phyloP scores from a whole-genome alignment of 352 stramenopile genomes.

The Phytophthora pluvialis region DNA sequence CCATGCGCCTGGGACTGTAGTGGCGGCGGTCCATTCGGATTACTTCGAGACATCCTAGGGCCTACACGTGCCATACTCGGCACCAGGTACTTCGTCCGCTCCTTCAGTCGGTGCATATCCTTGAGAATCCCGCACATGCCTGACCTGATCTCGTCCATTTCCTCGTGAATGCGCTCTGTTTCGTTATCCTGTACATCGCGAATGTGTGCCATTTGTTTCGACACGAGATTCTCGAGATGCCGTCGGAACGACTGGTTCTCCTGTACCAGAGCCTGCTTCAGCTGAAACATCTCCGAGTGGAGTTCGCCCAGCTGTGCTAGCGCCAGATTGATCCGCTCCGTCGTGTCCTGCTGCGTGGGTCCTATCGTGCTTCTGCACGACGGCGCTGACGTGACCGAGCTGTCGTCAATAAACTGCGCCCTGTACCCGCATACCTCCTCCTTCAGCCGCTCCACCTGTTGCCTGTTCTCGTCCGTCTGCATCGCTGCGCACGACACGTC shows the following conservation, averaged over 20 bases:
- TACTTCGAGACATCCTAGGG: conserved; percentile 23
- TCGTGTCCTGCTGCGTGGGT: conserved; percentile 23
- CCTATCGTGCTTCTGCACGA: conserved; percentile 7
- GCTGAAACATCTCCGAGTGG: conserved; percentile 56
- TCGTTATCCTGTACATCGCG: conserved; percentile 61
- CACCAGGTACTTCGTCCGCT: conserved; percentile 72
- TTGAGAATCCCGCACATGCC: conserved; percentile 71
- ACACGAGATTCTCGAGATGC: conserved; percentile 58
- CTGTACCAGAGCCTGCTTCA: conserved; percentile 56
- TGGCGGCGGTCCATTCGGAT: conserved; percentile 17
- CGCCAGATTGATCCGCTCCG: conserved; percentile 50
- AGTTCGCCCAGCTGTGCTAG: conserved; percentile 54
- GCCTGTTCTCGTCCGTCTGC: conserved; percentile 21
- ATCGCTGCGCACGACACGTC: conserved; percentile 13
- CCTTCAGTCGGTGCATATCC: conserved; percentile 72
- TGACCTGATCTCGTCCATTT: conserved; percentile 71
- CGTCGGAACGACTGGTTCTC: conserved; percentile 55
- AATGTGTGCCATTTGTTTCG: conserved; percentile 53
- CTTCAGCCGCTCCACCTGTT: conserved; percentile 33
- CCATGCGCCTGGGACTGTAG: conserved; percentile 8
- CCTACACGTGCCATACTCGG: conserved; percentile 46
- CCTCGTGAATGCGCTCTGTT: conserved; percentile 55
- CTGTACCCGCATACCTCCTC: conserved; percentile 35
- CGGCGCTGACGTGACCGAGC: neutral
- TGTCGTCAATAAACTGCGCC: conserved; percentile 17